Percentiles rank a stretch among this genome's conserved stretches.
phyloP scores from a whole-genome alignment of 495 filamentous ascomycete species.

The Collariella sp. region DNA sequence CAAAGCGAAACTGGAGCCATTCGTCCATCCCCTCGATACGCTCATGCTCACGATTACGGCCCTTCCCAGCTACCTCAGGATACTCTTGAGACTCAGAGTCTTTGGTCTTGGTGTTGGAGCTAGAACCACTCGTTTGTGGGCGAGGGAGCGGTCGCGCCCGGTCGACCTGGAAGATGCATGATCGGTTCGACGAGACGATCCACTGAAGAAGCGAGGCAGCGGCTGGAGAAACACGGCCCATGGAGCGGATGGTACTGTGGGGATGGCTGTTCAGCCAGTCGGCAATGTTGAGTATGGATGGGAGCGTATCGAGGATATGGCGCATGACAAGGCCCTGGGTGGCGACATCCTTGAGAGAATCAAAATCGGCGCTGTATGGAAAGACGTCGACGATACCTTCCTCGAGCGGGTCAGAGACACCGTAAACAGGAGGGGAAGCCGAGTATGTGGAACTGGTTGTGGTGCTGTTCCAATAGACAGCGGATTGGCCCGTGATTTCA shows the following conservation, averaged over 20 bases:
- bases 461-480: neutral
- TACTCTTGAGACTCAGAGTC: neutral
- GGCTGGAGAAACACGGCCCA: constrained; percentile 57
- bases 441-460: neutral
- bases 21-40: constrained; percentile 55
- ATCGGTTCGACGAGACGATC: constrained; percentile 87
- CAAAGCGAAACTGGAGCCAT: constrained; percentile 78
- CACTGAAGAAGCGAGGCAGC: constrained; percentile 66
- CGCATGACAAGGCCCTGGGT: constrained; percentile 49
- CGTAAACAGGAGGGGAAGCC: neutral
- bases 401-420: neutral
- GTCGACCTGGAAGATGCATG: constrained; percentile 62
- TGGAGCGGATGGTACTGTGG: constrained; percentile 44
- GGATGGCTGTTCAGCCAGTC: constrained; percentile 43
- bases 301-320: constrained; percentile 59
- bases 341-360: constrained; percentile 15
- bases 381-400: constrained; percentile 40
- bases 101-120: neutral
- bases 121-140: neutral
- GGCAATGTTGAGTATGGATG: constrained; percentile 55
- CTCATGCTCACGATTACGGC: constrained; percentile 30
- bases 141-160: neutral
- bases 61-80: constrained; percentile 2
- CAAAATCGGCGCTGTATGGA: constrained; percentile 28
- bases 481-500: constrained; percentile 2